Evolutionary conservation across 768 basidiomycete species (phyloP).

Genomic region (Crepidotus variabilis): DNA sequence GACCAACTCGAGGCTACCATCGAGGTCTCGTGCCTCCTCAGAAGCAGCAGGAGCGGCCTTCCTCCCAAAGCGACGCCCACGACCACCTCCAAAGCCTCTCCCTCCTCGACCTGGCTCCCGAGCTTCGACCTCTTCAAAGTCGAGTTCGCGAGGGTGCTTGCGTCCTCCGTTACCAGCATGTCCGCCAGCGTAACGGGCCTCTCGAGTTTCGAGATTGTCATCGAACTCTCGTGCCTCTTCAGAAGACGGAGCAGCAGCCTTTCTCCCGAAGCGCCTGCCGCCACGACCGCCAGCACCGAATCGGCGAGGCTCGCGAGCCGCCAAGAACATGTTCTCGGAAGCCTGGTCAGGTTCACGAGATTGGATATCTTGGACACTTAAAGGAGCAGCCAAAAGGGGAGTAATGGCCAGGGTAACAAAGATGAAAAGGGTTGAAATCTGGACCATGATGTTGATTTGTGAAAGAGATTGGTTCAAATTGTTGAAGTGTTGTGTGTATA

Average conservation of each 20-base stretch:
- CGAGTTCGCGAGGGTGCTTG: not conserved
- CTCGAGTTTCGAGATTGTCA: no score
- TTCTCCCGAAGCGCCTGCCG: no score
- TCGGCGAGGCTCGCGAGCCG: not conserved
- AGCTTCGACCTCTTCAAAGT: no score
- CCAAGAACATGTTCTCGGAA: not conserved
- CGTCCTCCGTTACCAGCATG: not conserved
- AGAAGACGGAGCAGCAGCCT: no score
- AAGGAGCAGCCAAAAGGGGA: constrained; percentile 15
- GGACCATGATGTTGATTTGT: constrained; percentile 17
- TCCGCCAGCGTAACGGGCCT: not conserved
- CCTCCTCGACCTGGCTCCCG: no score
- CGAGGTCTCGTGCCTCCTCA: no score
- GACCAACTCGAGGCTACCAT: no score
- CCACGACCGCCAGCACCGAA: no score
- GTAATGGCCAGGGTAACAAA: constrained; percentile 15
- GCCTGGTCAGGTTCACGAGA: constrained; percentile 8
- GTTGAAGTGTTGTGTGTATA: not conserved
- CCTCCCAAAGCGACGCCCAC: no score
- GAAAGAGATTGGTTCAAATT: constrained; percentile 1
- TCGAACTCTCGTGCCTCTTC: no score
- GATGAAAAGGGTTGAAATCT: constrained; percentile 17
- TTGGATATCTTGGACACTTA: constrained; percentile 8
- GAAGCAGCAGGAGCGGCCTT: no score
- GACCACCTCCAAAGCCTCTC: no score